Conservation (phyloP, 768 basidiomycete species). For the Macrolepiota fuliginosa region DNA sequence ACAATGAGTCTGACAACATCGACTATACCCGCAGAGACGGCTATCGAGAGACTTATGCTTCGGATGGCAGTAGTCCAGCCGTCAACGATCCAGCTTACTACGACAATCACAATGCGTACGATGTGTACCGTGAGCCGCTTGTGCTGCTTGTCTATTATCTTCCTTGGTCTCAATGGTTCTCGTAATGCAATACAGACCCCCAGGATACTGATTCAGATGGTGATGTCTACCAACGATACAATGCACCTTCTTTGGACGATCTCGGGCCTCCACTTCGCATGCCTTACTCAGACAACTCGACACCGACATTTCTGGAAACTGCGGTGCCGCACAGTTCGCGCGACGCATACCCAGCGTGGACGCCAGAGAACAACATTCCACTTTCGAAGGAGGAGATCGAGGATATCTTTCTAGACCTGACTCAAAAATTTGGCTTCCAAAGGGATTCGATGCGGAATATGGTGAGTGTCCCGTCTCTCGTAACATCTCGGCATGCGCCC, state of each 20-base stretch:
- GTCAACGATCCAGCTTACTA: constrained; percentile 54
- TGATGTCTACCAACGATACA: constrained; percentile 65
- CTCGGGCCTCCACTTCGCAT: constrained; percentile 51
- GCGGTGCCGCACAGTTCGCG: constrained; percentile 51
- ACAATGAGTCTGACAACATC: constrained; percentile 71
- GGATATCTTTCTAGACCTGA: constrained; percentile 94
- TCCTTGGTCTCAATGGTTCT: constrained; percentile 20
- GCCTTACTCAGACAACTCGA: constrained; percentile 67
- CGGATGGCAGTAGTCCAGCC: constrained; percentile 65
- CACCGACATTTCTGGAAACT: constrained; percentile 71
- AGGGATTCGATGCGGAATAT: constrained; percentile 94
- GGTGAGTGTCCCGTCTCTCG: constrained; percentile 40
- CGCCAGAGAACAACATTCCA: constrained; percentile 88
- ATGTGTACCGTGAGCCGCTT: constrained; percentile 49
- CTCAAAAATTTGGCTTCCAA: constrained; percentile 99
- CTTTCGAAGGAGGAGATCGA: constrained; percentile 99
- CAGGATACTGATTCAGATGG: constrained; percentile 86
- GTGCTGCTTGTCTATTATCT: constrained; percentile 6
- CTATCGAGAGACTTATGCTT: constrained; percentile 58
- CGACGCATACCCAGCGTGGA: constrained; percentile 96
- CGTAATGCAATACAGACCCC: constrained; percentile 43
- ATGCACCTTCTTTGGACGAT: constrained; percentile 75
- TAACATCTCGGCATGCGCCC: neutral
- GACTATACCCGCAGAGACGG: constrained; percentile 55
- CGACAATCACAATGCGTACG: constrained; percentile 62